Conservation (phyloP, 2,329 filamentous ascomycete genomes). For the Trichoderma koningiopsis region DNA sequence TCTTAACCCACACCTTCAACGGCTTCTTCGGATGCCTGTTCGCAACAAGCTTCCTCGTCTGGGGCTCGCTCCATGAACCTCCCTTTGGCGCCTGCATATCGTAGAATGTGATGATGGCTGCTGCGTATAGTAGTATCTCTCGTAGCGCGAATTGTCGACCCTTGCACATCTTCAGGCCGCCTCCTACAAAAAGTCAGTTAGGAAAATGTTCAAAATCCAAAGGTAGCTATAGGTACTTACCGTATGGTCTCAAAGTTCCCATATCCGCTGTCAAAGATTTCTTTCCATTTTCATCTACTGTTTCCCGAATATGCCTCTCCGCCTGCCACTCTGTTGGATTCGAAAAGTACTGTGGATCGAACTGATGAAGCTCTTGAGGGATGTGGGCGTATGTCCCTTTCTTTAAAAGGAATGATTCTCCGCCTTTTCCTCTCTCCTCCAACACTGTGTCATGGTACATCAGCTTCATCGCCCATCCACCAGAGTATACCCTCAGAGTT, state of each 20-base stretch:
- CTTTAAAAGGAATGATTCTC: slow-evolving; percentile 35
- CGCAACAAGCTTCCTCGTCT: slow-evolving; percentile 33
- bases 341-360: slow-evolving; percentile 39
- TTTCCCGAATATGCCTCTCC: slow-evolving; percentile 38
- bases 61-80: slow-evolving; percentile 34
- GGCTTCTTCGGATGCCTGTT: slow-evolving; percentile 34
- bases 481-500: slow-evolving; percentile 44
- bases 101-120: slow-evolving; percentile 42
- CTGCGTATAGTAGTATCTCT: slow-evolving; percentile 41
- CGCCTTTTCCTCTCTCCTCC: slow-evolving; percentile 31
- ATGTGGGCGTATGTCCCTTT: slow-evolving; percentile 42
- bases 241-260: slow-evolving; percentile 38
- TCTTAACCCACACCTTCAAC: slow-evolving; percentile 40
- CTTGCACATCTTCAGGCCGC: slow-evolving; percentile 38
- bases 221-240: slow-evolving; percentile 32
- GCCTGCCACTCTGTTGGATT: slow-evolving; percentile 42
- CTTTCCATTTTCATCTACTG: slow-evolving; percentile 31
- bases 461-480: slow-evolving; percentile 37
- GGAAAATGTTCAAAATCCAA: background rate
- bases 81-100: slow-evolving; percentile 39
- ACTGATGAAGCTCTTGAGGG: slow-evolving; percentile 40
- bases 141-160: slow-evolving; percentile 38
- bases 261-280: slow-evolving; percentile 31
- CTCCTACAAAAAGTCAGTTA: slow-evolving; percentile 32
- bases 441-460: slow-evolving; percentile 40